phyloP scores from a whole-genome alignment of 75 land plant genomes.

The Cunninghamia lanceolata region DNA sequence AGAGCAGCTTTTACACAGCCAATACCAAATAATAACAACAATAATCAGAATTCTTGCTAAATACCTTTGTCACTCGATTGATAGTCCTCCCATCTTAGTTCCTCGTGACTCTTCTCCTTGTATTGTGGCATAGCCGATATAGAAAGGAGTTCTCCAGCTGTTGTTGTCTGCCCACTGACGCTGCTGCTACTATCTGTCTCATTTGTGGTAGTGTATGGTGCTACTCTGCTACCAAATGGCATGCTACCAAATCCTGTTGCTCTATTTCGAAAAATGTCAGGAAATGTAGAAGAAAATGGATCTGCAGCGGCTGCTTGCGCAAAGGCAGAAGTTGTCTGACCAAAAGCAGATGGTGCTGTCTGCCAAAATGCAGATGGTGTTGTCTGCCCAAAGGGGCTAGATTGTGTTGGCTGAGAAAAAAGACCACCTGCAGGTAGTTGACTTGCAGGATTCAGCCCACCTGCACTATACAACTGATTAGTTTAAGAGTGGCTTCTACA shows the following conservation, averaged over 20 bases:
- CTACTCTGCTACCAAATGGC: too few relatives aligned
- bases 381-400: slow-evolving; percentile 41
- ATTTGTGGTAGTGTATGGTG: too few relatives aligned
- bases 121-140: too few relatives aligned
- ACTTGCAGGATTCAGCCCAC: slow-evolving; percentile 72
- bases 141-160: slow-evolving; percentile 75
- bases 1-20: not conserved
- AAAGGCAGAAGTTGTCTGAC: not conserved
- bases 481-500: not conserved
- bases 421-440: slow-evolving; percentile 40
- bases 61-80: slow-evolving; percentile 93
- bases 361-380: too few relatives aligned
- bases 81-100: slow-evolving; percentile 96
- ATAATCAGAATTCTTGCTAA: not conserved
- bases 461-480: slow-evolving; percentile 25
- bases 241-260: too few relatives aligned
- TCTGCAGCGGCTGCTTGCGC: too few relatives aligned
- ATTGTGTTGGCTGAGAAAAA: slow-evolving; percentile 38
- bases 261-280: too few relatives aligned
- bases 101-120: slow-evolving; percentile 91
- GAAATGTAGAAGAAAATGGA: too few relatives aligned
- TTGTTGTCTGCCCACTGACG: slow-evolving; percentile 34
- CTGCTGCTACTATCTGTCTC: too few relatives aligned
- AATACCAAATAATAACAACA: slow-evolving; percentile 2
- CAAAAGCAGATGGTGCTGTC: not conserved